phyloP scores from a whole-genome alignment of 2,329 filamentous ascomycete species.

The Biscogniauxia mediterranea region DNA sequence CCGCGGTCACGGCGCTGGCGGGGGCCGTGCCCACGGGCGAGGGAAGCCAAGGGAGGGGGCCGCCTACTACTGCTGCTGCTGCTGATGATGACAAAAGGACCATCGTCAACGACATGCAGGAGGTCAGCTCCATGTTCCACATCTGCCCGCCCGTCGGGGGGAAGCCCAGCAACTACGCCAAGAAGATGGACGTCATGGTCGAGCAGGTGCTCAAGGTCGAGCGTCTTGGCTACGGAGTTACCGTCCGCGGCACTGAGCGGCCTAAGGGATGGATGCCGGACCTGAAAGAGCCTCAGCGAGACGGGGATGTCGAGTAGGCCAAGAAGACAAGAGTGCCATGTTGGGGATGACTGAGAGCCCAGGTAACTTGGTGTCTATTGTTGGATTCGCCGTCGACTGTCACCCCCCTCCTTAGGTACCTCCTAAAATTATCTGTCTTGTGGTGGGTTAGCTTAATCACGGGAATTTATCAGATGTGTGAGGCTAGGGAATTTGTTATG shows the following conservation, averaged over 20 bases:
- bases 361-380: not conserved
- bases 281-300: slow-evolving; percentile 39
- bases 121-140: slow-evolving; percentile 74
- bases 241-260: slow-evolving; percentile 81
- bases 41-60: slow-evolving; percentile 1
- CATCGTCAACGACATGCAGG: slow-evolving; percentile 78
- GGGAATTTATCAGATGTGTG: not conserved
- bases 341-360: slow-evolving; percentile 18
- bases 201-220: slow-evolving; percentile 93
- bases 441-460: not conserved
- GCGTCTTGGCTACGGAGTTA: slow-evolving; percentile 81
- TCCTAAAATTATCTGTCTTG: not conserved
- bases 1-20: slow-evolving; percentile 78
- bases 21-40: slow-evolving; percentile 49
- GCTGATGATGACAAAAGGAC: slow-evolving; percentile 39
- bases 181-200: slow-evolving; percentile 85
- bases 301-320: slow-evolving; percentile 8
- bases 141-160: slow-evolving; percentile 60
- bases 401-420: not conserved
- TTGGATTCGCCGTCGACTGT: not conserved
- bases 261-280: slow-evolving; percentile 93
- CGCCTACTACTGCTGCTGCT: no score
- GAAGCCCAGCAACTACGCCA: slow-evolving; percentile 53
- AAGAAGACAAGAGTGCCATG: slow-evolving; percentile 21
- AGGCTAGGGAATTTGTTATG: not conserved